Evolutionary conservation across 257 asterid species (phyloP), one percentile per base, ranked within the genome.

Genomic region (Solanum sejunctum): DNA sequence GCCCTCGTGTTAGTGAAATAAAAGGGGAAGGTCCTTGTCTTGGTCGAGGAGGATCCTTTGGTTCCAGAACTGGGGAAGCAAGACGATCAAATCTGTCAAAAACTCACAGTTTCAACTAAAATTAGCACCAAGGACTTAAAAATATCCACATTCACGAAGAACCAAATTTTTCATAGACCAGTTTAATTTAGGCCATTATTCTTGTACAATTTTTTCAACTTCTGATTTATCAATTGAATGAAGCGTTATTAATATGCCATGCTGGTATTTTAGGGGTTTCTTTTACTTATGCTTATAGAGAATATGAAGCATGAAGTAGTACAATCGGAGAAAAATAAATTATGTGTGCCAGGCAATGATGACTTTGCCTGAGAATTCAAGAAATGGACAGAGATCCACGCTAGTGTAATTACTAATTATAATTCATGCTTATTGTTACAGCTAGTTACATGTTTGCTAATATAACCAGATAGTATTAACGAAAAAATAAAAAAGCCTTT

Each of bases 61-160:
- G 82, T 85, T 84, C 87, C 13, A 78, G 82, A 61, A 66, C 87
- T n/a, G 70, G 52, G 10, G 87, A 85, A 61, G 58, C 47, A 81
- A 82, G 85, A 69, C 82, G 81, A 79, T 82, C 86, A 39, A 86
- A 82, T 52, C 43, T 86, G 71, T 73, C 84, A 56, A 84, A 84
- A 64, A 85, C 61, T 58, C 82, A 77, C 45, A 84, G 83, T 84
- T 45, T 55, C 60, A 80, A 84, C 56, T 84, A 80, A 84, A 39
- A 3, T 15, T 32, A 71, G 81, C 41, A 12, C 32, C 39, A 13
- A 66, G 20, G n/a, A 51, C 15, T 21, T 32, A 9, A 17, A 13
- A 63, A 60, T n/a, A n/a, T 61, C 15, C n/a, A 82, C 52, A 43
- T 36, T 51, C 54, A 67, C 32, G 6, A 56, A 58, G n/a, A 61